Base-by-base conservation (phyloP, 2,329 filamentous ascomycete species). In the Lomentospora prolificans region DNA sequence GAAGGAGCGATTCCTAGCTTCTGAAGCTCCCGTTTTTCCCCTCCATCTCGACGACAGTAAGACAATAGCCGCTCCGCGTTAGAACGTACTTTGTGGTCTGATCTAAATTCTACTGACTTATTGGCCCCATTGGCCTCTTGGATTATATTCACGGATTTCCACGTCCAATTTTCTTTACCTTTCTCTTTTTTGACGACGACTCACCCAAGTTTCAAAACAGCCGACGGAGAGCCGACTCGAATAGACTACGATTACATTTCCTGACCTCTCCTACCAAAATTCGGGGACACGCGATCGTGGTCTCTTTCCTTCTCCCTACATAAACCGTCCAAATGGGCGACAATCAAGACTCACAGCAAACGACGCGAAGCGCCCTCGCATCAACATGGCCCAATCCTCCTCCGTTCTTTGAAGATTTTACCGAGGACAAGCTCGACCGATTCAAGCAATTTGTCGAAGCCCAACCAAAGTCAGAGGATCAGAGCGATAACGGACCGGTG, bases 391-490 rank as follows among this genome's bases (percentile, higher is more conserved):
- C 94, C 24, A 82, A 87, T 54, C 94, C 94, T 25, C 94, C 94
- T 25, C 85, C 86, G 1, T 95, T 96, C 72, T 97, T 89, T 84
- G 85, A 86, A 62, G 79, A 88, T 67, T 97, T 97, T 71, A 96
- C 89, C 0, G 69, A 82, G 3, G 82, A 86, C 27, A 95, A 92
- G 65, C 64, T 89, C 41, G 53, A 48, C n/a, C 24, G 27, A 19
- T 55, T 31, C 53, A 28, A 24, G 41, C 7, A 31, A 28, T 17
- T 55, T 24, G 24, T 44, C 53, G 53, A 31, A n/a, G 19, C 12
- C 27, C 3, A 19, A n/a, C 44, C 57, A 3, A 22, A 28, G 2
- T 25, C 22, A n/a, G 48, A 41, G 17, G 10, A 41, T 5, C 24
- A 30, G 9, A 50, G 46, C 12, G 55, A 31, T 24, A n/a, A 27